A percentile compares a stretch with the other conserved stretches of the same genome.
Conservation (phyloP, 495 filamentous ascomycete species). For the Penicillium lagena region DNA sequence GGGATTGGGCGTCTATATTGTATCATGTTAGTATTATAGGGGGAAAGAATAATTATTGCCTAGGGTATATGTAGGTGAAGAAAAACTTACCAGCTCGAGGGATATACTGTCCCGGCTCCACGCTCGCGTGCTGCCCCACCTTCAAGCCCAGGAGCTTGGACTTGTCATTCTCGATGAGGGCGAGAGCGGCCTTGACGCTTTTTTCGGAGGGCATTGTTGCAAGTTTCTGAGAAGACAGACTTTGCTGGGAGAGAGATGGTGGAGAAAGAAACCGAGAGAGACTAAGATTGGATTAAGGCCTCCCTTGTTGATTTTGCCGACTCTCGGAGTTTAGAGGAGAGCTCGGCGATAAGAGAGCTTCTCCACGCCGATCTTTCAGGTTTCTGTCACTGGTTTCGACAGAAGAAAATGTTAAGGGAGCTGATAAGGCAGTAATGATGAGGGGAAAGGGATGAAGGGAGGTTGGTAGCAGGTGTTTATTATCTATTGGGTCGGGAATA, state of each 20-base stretch:
- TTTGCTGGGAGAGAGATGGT: background rate
- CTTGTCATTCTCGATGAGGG: slow-evolving; percentile 26
- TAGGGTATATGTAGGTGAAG: background rate
- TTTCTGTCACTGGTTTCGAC: too few species aligned
- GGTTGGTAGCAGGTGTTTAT: too few species aligned
- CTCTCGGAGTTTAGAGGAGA: too few species aligned
- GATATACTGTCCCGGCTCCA: slow-evolving; percentile 24
- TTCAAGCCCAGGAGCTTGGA: slow-evolving; percentile 26
- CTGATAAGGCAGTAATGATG: too few species aligned
- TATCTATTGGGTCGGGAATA: too few species aligned
- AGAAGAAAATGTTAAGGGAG: too few species aligned
- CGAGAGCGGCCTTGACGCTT: slow-evolving; percentile 20
- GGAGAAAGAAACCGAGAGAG: background rate
- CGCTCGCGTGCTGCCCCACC: slow-evolving; percentile 15
- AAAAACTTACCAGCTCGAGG: slow-evolving; percentile 19
- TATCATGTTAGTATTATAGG: background rate
- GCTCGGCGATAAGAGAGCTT: too few species aligned
- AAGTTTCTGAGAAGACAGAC: background rate
- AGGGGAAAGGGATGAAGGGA: too few species aligned
- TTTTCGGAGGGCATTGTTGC: slow-evolving; percentile 24
- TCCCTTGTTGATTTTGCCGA: too few species aligned
- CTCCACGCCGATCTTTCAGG: too few species aligned
- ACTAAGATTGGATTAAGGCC: too few species aligned
- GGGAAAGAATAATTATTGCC: too few species aligned
- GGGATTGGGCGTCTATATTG: slow-evolving; percentile 22